Conservation (phyloP, 2,329 filamentous ascomycete species). For the Neopestalotiopsis sp. region DNA sequence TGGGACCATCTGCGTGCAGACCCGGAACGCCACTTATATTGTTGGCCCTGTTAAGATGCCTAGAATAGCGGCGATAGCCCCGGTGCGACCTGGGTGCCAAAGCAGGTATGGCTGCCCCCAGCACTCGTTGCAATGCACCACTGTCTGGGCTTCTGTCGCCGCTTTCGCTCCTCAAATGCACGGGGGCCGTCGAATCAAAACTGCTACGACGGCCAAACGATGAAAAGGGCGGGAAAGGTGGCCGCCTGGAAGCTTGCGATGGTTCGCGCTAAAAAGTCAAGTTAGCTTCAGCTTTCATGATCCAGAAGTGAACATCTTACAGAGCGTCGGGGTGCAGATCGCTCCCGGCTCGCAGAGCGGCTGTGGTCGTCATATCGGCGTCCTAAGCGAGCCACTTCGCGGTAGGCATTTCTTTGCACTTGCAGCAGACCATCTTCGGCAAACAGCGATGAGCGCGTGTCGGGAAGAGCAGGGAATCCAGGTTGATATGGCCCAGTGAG, state of each 20-base stretch:
- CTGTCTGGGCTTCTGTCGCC: background rate
- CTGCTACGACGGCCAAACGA: conserved; percentile 2
- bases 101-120: background rate
- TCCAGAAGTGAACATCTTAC: background rate
- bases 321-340: background rate
- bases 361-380: background rate
- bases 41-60: conserved; percentile 19
- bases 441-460: background rate
- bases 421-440: conserved; percentile 1
- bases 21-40: conserved; percentile 4
- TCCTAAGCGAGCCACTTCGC: background rate
- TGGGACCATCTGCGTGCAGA: background rate
- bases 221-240: background rate
- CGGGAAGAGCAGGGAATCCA: background rate
- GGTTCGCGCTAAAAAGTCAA: background rate
- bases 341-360: conserved; percentile 8
- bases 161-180: background rate
- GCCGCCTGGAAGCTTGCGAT: background rate
- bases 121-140: background rate
- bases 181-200: conserved; percentile 8
- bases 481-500: background rate
- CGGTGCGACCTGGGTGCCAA: background rate
- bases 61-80: conserved; percentile 15
- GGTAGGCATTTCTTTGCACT: background rate
- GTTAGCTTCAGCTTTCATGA: background rate